Percentiles rank a stretch among this genome's conserved stretches.
Conservation (phyloP, 495 filamentous ascomycete genomes). For the Penicillium coprophilum region DNA sequence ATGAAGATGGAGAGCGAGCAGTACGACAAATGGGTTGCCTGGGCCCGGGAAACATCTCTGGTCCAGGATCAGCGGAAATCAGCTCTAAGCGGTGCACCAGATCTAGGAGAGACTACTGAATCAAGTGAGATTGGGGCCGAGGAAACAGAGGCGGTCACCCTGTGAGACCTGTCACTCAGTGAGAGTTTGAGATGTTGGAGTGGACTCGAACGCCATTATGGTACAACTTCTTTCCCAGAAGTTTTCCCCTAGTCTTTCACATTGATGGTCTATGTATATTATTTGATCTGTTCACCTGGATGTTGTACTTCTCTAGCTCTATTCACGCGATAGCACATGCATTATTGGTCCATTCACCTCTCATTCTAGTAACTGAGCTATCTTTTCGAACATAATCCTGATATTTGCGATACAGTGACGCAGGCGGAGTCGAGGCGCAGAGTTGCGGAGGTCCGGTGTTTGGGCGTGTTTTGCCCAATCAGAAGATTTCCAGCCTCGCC, state of each 20-base stretch:
- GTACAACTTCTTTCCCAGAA: slow-evolving; percentile 3
- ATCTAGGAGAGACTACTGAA: slow-evolving; percentile 12
- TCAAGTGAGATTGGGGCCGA: background rate
- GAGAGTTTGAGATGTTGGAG: background rate
- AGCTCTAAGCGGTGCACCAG: slow-evolving; percentile 37
- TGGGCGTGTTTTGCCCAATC: slow-evolving; percentile 25
- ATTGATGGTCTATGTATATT: slow-evolving; percentile 38
- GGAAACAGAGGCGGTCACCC: background rate
- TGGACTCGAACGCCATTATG: slow-evolving; percentile 4
- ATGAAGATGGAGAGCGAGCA: slow-evolving; percentile 77
- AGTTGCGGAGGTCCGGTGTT: slow-evolving; percentile 19
- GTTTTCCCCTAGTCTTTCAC: slow-evolving; percentile 4
- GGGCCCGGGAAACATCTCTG: slow-evolving; percentile 61
- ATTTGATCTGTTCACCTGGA: slow-evolving; percentile 27
- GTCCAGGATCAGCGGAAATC: slow-evolving; percentile 31
- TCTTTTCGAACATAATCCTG: background rate
- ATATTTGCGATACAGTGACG: slow-evolving; percentile 1
- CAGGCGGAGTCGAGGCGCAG: slow-evolving; percentile 9
- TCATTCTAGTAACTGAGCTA: background rate
- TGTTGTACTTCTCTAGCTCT: slow-evolving; percentile 28
- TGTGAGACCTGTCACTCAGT: background rate
- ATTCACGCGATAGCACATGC: slow-evolving; percentile 16
- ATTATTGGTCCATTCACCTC: slow-evolving; percentile 2
- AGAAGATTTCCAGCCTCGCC: slow-evolving; percentile 26
- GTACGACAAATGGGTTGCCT: slow-evolving; percentile 78